Base-by-base conservation (phyloP, 352 stramenopile species). In the Pythium sp. region DNA sequence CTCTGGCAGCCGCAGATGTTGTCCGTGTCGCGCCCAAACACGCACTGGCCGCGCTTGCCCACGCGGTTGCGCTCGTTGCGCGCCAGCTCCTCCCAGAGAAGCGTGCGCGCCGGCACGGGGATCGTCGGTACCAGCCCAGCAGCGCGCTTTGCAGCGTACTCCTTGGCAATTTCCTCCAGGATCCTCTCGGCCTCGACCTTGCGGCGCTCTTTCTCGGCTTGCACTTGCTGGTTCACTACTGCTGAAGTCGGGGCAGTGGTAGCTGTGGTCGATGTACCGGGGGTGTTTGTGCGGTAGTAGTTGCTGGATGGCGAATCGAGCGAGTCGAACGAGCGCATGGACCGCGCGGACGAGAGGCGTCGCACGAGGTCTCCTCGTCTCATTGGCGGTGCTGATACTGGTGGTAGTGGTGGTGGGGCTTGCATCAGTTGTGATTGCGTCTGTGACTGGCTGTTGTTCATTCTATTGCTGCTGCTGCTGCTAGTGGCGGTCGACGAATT, bases 51-150 rank as follows among this genome's bases (percentile, higher is more conserved):
- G 49, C 87, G 72, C 43, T 72, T 67, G 5, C 84, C 85, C 9
- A 81, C 62, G 22, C 73, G 72, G 41, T 58, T 71, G 7, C 78
- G 79, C 60, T 84, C 72, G n/a, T 72, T 79, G 55, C 76, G 63
- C 26, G 86, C 82, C 64, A 92, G 73, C 58, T 95, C 87, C 58
- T 95, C 80, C 87, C 87, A 95, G n/a, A 95, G 64, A 46, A 95
- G 69, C 12, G 85, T 92, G 5, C 85, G 76, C 53, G 87, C 85
- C 0, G 87, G 87, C 20, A 93, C 82, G 0, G 87, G 87, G 60
- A 81, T 82, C 2, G 76, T 87, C 14, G 87, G 87, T 5, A 95
- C 87, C 7, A 95, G 72, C 0, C 87, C 87, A 1, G 82, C 86
- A 2, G 85, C 85, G 47, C 87, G 74, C 67, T 95, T 95, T 18